These are phyloP conservation scores for Pyrenochaeta sp. DNA, from an alignment of 2,329 filamentous ascomycete species.

Conservation along the genomic window DNA sequence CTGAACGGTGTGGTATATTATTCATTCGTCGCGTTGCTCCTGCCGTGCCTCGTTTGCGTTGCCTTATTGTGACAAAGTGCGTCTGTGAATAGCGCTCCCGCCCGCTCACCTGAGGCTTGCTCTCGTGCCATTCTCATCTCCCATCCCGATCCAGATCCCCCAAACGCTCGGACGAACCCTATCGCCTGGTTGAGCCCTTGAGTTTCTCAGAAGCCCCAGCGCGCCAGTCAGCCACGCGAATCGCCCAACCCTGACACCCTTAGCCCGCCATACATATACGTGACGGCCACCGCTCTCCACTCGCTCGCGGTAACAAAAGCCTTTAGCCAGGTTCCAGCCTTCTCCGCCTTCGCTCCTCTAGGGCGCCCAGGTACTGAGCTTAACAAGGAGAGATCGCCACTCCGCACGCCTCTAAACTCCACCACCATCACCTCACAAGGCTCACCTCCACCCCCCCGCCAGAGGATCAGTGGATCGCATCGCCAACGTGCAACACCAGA, in stretches of 20 bases:
- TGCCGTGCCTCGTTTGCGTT: slow-evolving; percentile 52
- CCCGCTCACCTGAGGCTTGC: slow-evolving; percentile 47
- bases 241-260: slow-evolving; percentile 47
- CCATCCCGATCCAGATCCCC: slow-evolving; percentile 53
- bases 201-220: slow-evolving; percentile 40
- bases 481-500: slow-evolving; percentile 46
- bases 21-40: slow-evolving; percentile 48
- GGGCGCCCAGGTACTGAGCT: slow-evolving; percentile 57
- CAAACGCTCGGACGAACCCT: slow-evolving; percentile 53
- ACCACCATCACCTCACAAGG: slow-evolving; percentile 38
- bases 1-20: slow-evolving; percentile 50
- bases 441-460: slow-evolving; percentile 24
- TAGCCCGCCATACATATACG: slow-evolving; percentile 56
- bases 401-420: slow-evolving; percentile 48
- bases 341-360: slow-evolving; percentile 55
- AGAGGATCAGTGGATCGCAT: slow-evolving; percentile 28
- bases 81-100: slow-evolving; percentile 47
- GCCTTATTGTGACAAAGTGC: slow-evolving; percentile 49
- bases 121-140: slow-evolving; percentile 45
- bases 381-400: slow-evolving; percentile 61
- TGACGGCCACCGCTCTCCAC: slow-evolving; percentile 51
- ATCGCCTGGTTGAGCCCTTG: slow-evolving; percentile 52
- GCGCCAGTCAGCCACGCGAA: slow-evolving; percentile 55
- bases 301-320: slow-evolving; percentile 48
- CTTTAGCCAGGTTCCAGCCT: slow-evolving; percentile 55